A percentile compares a stretch with the other conserved stretches of the same genome.
These are phyloP conservation scores for Spatholobus suberectus DNA, from an alignment of 306 rosid species.

Conservation along the genomic window DNA sequence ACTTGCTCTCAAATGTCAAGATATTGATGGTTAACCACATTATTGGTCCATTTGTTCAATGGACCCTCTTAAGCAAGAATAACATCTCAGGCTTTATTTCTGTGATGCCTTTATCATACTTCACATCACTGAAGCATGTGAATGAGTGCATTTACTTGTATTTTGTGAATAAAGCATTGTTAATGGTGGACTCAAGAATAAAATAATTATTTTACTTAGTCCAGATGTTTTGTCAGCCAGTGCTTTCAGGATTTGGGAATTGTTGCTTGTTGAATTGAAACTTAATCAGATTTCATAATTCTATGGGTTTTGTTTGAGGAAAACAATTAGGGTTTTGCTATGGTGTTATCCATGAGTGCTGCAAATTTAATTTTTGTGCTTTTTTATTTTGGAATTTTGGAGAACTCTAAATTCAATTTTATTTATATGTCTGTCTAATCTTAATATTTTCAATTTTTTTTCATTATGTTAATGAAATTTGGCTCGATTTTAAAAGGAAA, in stretches of 20 bases:
- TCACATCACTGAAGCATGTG: slow-evolving; percentile 11
- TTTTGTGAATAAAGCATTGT: slow-evolving; percentile 11
- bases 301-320: slow-evolving; percentile 14
- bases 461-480: background rate
- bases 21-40: background rate
- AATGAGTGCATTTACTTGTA: slow-evolving; percentile 11
- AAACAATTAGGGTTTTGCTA: slow-evolving; percentile 7
- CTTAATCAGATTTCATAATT: slow-evolving; percentile 9
- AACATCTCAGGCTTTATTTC: slow-evolving; percentile 13
- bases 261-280: slow-evolving; percentile 29
- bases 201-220: slow-evolving; percentile 7
- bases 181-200: slow-evolving; percentile 7
- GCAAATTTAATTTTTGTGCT: background rate
- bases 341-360: slow-evolving; percentile 13
- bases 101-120: background rate
- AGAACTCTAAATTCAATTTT: slow-evolving; percentile 1
- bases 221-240: slow-evolving; percentile 8
- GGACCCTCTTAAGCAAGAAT: slow-evolving; percentile 21
- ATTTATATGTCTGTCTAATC: slow-evolving; percentile 4
- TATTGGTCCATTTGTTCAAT: background rate
- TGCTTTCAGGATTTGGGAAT: slow-evolving; percentile 26
- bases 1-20: slow-evolving; percentile 29
- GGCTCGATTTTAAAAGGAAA: slow-evolving; percentile 13
- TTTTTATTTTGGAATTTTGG: background rate
- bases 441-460: slow-evolving; percentile 16